Percentiles rank a stretch among this genome's conserved stretches.
Conservation (phyloP, 2,329 filamentous ascomycete genomes). For the Xylariaceae sp. region DNA sequence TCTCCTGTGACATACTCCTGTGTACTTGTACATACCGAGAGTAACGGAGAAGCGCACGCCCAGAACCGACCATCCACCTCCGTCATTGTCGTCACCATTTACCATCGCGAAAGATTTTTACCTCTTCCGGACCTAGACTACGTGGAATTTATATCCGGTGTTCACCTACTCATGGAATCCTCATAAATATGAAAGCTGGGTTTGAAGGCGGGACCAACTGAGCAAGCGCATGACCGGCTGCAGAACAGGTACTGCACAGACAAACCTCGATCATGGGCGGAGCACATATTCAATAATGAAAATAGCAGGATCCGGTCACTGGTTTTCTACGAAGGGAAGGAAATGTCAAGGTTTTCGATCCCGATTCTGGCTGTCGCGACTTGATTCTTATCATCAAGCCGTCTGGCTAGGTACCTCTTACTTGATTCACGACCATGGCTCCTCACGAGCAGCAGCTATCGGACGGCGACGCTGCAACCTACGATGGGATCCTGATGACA, state of each 20-base stretch:
- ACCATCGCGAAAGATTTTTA: not conserved
- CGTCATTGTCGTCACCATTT: not conserved
- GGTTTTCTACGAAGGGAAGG: slow-evolving; percentile 7
- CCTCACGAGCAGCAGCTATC: slow-evolving; percentile 16
- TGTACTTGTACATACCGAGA: slow-evolving; percentile 1
- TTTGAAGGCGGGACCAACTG: not conserved
- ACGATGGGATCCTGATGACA: slow-evolving; percentile 12
- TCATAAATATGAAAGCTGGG: not conserved
- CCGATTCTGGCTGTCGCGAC: not conserved
- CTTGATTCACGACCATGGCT: slow-evolving; percentile 19
- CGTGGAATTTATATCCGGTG: not conserved
- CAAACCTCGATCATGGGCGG: not conserved
- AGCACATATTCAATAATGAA: slow-evolving; percentile 1
- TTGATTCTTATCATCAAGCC: not conserved
- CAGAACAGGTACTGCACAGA: not conserved
- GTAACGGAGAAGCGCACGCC: not conserved
- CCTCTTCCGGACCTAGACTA: not conserved
- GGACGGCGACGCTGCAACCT: slow-evolving; percentile 2
- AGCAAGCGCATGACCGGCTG: not conserved
- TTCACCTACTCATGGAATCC: not conserved
- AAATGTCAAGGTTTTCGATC: slow-evolving; percentile 4
- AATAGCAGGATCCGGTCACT: not conserved
- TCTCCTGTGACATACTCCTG: not conserved
- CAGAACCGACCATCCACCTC: not conserved
- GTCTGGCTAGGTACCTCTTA: not conserved